Percentiles rank a stretch among this genome's conserved stretches.
Conservation (phyloP, 306 rosid genomes). For the Rosa chinensis region DNA sequence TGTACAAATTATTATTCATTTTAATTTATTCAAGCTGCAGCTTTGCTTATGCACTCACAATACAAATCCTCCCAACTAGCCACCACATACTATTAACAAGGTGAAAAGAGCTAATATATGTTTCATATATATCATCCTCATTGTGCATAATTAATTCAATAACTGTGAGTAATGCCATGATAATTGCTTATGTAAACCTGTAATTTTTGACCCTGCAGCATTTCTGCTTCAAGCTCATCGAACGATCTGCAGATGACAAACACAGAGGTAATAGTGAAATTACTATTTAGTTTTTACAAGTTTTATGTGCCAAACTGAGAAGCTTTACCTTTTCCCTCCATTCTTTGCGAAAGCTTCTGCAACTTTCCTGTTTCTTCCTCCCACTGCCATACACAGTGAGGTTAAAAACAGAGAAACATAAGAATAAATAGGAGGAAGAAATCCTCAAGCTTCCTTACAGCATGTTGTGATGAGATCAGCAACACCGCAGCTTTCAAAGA, state of each 20-base stretch:
- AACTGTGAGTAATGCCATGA: slow-evolving; percentile 7
- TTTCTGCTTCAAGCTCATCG: slow-evolving; percentile 82
- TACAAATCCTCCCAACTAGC: background rate
- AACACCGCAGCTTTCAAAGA: slow-evolving; percentile 93
- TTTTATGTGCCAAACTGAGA: slow-evolving; percentile 13
- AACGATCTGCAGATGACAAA: slow-evolving; percentile 56
- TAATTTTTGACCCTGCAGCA: slow-evolving; percentile 89
- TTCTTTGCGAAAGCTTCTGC: slow-evolving; percentile 81
- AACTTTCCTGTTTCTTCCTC: slow-evolving; percentile 95
- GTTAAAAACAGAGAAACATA: slow-evolving; percentile 17
- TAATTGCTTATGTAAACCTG: slow-evolving; percentile 52
- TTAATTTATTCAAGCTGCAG: background rate
- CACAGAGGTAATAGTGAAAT: background rate
- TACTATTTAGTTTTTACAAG: background rate
- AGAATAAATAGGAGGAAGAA: slow-evolving; percentile 10
- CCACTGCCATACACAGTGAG: slow-evolving; percentile 58
- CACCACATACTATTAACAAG: background rate
- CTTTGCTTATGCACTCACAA: background rate
- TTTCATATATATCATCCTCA: background rate
- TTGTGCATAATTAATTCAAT: background rate
- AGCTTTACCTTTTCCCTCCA: slow-evolving; percentile 69
- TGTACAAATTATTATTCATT: background rate
- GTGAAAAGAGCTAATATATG: background rate
- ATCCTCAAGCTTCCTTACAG: slow-evolving; percentile 51
- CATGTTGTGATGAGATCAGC: slow-evolving; percentile 96